Conservation (phyloP, 805 yeast genomes). For the Kluyveromyces nonfermentans region DNA sequence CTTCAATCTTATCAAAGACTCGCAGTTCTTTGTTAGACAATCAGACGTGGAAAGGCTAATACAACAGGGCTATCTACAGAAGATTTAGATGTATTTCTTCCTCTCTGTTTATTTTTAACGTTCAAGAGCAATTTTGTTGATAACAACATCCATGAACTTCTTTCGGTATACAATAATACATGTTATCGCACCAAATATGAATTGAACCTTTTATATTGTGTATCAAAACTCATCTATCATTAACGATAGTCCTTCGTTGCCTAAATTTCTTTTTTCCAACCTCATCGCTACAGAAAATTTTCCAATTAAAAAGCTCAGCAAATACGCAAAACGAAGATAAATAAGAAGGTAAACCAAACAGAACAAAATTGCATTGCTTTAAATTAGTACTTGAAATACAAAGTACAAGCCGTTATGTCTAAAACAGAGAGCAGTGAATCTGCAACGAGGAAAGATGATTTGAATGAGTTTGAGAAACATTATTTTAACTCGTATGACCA, state of each 20-base stretch:
- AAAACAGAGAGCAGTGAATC: conserved; percentile 29
- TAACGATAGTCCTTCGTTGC: background rate
- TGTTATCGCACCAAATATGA: background rate
- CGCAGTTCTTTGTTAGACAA: conserved; percentile 89
- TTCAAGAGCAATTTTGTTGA: background rate
- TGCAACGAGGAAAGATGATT: conserved; percentile 57
- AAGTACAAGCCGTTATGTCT: conserved; percentile 9
- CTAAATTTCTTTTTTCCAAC: background rate
- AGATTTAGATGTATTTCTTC: conserved; percentile 35
- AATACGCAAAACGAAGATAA: background rate
- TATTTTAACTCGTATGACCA: conserved; percentile 94
- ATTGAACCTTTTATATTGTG: background rate
- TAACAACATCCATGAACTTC: too few species aligned
- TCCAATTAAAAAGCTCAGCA: background rate
- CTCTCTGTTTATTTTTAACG: too few species aligned
- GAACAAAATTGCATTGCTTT: background rate
- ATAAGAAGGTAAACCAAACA: background rate
- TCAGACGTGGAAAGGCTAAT: conserved; percentile 90
- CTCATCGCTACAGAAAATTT: background rate
- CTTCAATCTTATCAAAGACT: conserved; percentile 82
- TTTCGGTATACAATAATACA: too few species aligned
- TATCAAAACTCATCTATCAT: background rate
- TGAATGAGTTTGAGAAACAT: conserved; percentile 78
- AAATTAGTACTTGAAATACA: background rate
- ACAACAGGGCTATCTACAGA: conserved; percentile 88